Conservation (phyloP, 768 basidiomycete species). For the Chlorophyllum brunneum region DNA sequence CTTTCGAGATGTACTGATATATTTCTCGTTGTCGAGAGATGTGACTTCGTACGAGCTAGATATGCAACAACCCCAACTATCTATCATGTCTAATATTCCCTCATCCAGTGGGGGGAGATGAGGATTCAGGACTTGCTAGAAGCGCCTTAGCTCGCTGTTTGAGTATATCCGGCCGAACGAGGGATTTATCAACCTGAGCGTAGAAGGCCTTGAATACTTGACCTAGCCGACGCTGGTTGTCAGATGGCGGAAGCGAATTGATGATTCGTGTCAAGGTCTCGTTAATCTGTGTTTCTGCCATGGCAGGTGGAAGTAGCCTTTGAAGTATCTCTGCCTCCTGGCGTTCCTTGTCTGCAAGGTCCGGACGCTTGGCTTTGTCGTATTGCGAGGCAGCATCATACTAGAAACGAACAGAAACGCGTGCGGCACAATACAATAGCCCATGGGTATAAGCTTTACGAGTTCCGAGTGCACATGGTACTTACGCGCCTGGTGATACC, state of each 20-base stretch:
- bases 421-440: background rate
- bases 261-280: constrained; percentile 41
- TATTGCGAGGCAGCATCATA: constrained; percentile 58
- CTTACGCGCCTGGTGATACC: constrained; percentile 57
- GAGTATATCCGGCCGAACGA: constrained; percentile 54
- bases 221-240: constrained; percentile 38
- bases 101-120: background rate
- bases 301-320: constrained; percentile 54
- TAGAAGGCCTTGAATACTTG: constrained; percentile 63
- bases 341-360: constrained; percentile 62
- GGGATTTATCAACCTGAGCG: constrained; percentile 51
- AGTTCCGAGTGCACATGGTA: no score
- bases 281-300: constrained; percentile 56
- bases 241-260: constrained; percentile 21
- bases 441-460: background rate
- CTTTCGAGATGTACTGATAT: background rate
- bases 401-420: constrained; percentile 28
- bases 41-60: no score
- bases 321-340: constrained; percentile 53
- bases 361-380: constrained; percentile 50
- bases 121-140: constrained; percentile 11
- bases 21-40: no score
- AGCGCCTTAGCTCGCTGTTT: constrained; percentile 42
- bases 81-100: background rate
- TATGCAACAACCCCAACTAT: background rate